Base-by-base conservation (phyloP, 805 yeast genomes). In the Naumovozyma castellii region DNA sequence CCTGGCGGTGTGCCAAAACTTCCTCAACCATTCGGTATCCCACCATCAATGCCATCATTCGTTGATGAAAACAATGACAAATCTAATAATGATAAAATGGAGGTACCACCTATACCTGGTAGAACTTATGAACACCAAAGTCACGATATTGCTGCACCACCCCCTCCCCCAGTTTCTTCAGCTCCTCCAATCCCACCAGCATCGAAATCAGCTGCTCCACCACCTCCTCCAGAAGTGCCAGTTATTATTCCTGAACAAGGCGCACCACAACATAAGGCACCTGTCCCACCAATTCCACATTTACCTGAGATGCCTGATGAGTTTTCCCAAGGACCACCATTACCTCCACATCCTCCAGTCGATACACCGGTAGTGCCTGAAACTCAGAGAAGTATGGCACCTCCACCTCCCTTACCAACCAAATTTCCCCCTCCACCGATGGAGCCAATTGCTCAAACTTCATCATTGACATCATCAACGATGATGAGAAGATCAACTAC, bases 301-400 rank as follows among this genome's bases (percentile, higher is more conserved):
- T 13, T 29, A 13, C 32, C 8, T 29, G 32, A 22, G 6, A 6
- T 22, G 10, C 10, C 27, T 6, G 10, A 22, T 22, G 10, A 22
- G 9, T 6, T 6, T 22, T 22, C 10, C 10, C 9, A 22, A 22
- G 10, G 10, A 10, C 9, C 47, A 9, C 33, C 39, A 2, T 42
- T 53, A 1, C 51, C 55, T 3, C 50, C 18, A 9, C 39, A 56
- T 35, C 39, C 56, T 13, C 45, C 61, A 4, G 50, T 57, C n/a
- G 38, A 49, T 5, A 39, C 38, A 35, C 20, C 47, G 10, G 15
- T 18, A 13, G 29, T 30, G 13, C 44, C 47, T 32, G 17, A 22
- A 22, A 10, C 6, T 10, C 10, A 6, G 36, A 19, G 18, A 6
- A 6, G 12, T 19, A 19, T 19, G 16, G n/a, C 27, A 22, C 27